These are phyloP conservation scores for Acanthamoeba sp. DNA, from an alignment of 208 protist genomes.

Conservation along the genomic window DNA sequence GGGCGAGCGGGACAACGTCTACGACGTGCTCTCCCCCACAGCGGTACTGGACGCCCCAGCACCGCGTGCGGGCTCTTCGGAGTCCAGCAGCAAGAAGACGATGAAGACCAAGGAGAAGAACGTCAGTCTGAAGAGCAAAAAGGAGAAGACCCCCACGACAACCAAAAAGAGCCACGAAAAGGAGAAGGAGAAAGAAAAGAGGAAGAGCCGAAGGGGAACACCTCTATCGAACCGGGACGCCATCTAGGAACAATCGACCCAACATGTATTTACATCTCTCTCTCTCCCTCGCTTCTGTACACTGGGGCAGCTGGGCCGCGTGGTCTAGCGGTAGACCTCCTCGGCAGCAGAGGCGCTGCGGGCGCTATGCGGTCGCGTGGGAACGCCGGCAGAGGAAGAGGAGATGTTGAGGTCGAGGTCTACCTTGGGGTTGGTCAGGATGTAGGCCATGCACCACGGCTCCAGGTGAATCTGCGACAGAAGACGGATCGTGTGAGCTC, in stretches of 20 bases:
- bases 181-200: neutral
- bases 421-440: slow-evolving; percentile 47
- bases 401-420: slow-evolving; percentile 37
- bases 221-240: no score
- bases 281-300: neutral
- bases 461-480: slow-evolving; percentile 1
- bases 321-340: neutral
- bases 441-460: slow-evolving; percentile 48
- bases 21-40: neutral
- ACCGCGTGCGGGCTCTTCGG: neutral
- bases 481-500: neutral
- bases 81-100: neutral
- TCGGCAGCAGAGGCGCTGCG: neutral
- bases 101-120: neutral
- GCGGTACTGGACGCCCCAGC: neutral
- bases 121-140: neutral
- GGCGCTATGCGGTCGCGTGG: neutral
- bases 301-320: neutral
- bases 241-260: no score
- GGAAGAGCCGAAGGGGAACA: neutral
- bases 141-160: neutral
- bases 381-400: neutral
- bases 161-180: neutral
- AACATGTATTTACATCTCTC: no score
- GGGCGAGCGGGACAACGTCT: neutral